Evolutionary conservation across 2,329 filamentous ascomycete species (phyloP).

Genomic region (Xylariales sp.): DNA sequence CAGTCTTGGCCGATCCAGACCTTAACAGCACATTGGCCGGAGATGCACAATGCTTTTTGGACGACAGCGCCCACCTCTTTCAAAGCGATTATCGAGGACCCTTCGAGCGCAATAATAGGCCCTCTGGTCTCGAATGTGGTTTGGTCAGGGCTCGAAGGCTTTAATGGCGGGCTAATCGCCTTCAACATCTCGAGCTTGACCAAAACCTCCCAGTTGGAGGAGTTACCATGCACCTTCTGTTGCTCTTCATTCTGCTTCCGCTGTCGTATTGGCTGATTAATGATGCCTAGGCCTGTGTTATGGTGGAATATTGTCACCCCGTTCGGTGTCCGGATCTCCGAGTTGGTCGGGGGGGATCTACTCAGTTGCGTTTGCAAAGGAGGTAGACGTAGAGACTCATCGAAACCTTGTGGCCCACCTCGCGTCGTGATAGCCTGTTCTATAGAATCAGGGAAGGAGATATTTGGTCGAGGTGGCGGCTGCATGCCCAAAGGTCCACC

Average conservation of each 20-base stretch:
- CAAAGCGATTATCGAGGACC: constrained; percentile 51
- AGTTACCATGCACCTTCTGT: constrained; percentile 4
- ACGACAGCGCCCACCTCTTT: constrained; percentile 60
- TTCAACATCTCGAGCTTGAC: constrained; percentile 74
- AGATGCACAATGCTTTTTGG: constrained; percentile 52
- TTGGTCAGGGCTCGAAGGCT: constrained; percentile 27
- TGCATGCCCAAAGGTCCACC: constrained; percentile 9
- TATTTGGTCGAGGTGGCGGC: constrained; percentile 41
- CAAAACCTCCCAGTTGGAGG: constrained; percentile 36
- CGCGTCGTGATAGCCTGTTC: not conserved
- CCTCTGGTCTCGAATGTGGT: constrained; percentile 53
- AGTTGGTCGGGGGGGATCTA: constrained; percentile 16
- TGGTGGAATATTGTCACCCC: constrained; percentile 6
- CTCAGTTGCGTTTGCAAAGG: constrained; percentile 44
- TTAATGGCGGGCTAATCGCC: constrained; percentile 68
- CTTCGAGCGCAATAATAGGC: constrained; percentile 79
- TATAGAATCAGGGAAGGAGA: constrained; percentile 27
- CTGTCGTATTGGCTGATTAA: constrained; percentile 8
- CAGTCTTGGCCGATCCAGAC: constrained; percentile 42
- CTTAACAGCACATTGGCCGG: constrained; percentile 40
- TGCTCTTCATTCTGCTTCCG: constrained; percentile 9
- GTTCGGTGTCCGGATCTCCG: constrained; percentile 12
- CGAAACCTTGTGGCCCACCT: constrained; percentile 31
- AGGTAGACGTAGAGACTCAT: constrained; percentile 50
- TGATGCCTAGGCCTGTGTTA: constrained; percentile 14